Evolutionary conservation across 257 asterid genomes (phyloP), one percentile per base, ranked within the genome.

Genomic region (Fraxinus pennsylvanica): DNA sequence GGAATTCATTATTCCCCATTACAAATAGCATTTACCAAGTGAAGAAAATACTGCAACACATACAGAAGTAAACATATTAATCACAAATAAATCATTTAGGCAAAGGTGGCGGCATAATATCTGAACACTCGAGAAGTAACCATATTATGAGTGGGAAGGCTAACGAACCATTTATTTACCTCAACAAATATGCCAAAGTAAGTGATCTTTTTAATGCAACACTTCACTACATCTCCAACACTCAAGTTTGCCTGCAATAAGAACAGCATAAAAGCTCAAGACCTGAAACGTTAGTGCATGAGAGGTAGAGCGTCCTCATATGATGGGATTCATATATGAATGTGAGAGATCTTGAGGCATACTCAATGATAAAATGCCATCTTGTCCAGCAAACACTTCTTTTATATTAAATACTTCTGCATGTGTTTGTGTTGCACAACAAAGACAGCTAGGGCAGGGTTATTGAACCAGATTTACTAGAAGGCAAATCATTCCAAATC

Each of bases 131-230:
- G 30, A 76, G 41, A 45, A 78, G 45, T 70, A 43, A 73, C 29
- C 63, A 52, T 14, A 73, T 63, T 4, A 59, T 12, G 36, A 76
- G 27, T 39, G 66, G 77, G 43, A 47, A 47, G 33, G 14, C 52
- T 8, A 38, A 27, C 21, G 6, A 80, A 72, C 41, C 33, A 43
- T 69, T 57, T 50, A 75, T 78, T 81, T 89, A 95, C 99, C 98
- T 92, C 98, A 39, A 93, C 99, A 80, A 95, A 95, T 84, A 95
- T 81, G 25, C 98, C 99, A 35, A 92, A 91, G 79, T 95, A 95
- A 43, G 99, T 91, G 45, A 92, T 93, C 88, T 95, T 95, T 79
- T 80, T 93, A 75, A 95, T 93, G 85, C 92, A 81, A 69, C 99
- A 91, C 89, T 90, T 92, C 81, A 95, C 91, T 38, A 95, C 85